Conservation (phyloP, 768 basidiomycete species). For the Tulasnella sp. region DNA sequence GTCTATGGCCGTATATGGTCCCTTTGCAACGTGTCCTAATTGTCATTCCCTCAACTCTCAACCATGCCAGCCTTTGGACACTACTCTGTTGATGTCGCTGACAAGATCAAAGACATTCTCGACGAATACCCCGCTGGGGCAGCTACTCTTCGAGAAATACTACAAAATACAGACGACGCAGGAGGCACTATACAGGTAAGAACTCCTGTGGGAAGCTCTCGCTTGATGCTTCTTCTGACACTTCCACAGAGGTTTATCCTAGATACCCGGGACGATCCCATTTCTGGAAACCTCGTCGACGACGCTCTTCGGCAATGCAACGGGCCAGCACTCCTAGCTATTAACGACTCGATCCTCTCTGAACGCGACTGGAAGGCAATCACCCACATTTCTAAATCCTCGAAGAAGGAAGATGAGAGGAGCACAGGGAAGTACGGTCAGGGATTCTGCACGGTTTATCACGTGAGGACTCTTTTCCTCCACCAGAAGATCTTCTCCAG, state of each 20-base stretch:
- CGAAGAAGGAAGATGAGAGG: slow-evolving; percentile 16
- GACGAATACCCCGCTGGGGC: slow-evolving; percentile 24
- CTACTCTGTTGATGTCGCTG: slow-evolving; percentile 7
- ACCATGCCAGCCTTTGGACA: background rate
- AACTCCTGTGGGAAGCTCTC: too few relatives aligned
- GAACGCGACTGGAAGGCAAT: slow-evolving; percentile 24
- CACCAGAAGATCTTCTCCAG: background rate
- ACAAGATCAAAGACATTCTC: slow-evolving; percentile 16
- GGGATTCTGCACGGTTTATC: slow-evolving; percentile 15
- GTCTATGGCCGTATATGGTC: too few relatives aligned
- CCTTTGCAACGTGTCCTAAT: too few relatives aligned
- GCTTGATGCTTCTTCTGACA: background rate
- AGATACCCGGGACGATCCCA: background rate
- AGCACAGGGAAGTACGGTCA: slow-evolving; percentile 25
- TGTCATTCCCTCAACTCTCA: too few relatives aligned
- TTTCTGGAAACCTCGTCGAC: background rate
- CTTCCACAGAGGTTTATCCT: slow-evolving; percentile 14
- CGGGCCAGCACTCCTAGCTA: slow-evolving; percentile 17
- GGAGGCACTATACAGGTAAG: slow-evolving; percentile 17
- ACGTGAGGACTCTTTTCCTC: background rate
- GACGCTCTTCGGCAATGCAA: background rate
- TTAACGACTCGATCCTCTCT: slow-evolving; percentile 1
- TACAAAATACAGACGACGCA: slow-evolving; percentile 23
- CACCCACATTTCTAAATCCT: background rate
- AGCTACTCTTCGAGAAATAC: slow-evolving; percentile 10